Conservation (phyloP, 345 rosid species). For the Heritiera fomes region DNA sequence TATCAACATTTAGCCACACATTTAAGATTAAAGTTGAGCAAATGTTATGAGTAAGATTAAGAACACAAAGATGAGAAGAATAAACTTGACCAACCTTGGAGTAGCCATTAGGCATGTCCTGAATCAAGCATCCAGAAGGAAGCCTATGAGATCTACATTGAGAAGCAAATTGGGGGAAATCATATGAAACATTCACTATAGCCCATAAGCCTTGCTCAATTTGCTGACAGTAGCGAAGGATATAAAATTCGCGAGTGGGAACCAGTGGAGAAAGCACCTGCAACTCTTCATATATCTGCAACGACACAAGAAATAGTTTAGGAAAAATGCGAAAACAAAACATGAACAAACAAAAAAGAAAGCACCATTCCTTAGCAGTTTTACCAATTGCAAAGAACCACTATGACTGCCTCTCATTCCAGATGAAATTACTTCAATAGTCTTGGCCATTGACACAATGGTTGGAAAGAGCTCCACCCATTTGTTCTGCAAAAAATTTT, state of each 20-base stretch:
- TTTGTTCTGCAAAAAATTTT: slow-evolving; percentile 53
- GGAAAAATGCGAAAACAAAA: neutral
- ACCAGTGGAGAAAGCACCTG: slow-evolving; percentile 87
- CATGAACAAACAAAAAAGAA: neutral
- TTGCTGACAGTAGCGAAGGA: slow-evolving; percentile 85
- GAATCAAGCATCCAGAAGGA: slow-evolving; percentile 98
- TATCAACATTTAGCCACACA: slow-evolving; percentile 25
- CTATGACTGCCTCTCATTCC: slow-evolving; percentile 60
- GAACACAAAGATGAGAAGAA: slow-evolving; percentile 12
- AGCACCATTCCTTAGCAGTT: neutral
- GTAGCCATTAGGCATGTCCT: slow-evolving; percentile 94
- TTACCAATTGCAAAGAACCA: slow-evolving; percentile 86
- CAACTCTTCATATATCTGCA: slow-evolving; percentile 85
- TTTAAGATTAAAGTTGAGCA: slow-evolving; percentile 13
- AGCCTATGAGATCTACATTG: slow-evolving; percentile 58
- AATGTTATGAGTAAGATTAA: neutral
- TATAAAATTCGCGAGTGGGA: slow-evolving; percentile 74
- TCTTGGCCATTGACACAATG: slow-evolving; percentile 67
- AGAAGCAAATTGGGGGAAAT: slow-evolving; percentile 69
- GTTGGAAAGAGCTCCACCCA: slow-evolving; percentile 83
- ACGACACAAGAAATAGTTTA: neutral
- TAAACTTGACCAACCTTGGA: slow-evolving; percentile 62
- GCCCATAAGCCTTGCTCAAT: slow-evolving; percentile 93
- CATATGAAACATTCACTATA: slow-evolving; percentile 79
- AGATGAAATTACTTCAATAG: slow-evolving; percentile 72